Base-by-base conservation (phyloP, 2,329 filamentous ascomycete species). In the Colletotrichum costaricense region DNA sequence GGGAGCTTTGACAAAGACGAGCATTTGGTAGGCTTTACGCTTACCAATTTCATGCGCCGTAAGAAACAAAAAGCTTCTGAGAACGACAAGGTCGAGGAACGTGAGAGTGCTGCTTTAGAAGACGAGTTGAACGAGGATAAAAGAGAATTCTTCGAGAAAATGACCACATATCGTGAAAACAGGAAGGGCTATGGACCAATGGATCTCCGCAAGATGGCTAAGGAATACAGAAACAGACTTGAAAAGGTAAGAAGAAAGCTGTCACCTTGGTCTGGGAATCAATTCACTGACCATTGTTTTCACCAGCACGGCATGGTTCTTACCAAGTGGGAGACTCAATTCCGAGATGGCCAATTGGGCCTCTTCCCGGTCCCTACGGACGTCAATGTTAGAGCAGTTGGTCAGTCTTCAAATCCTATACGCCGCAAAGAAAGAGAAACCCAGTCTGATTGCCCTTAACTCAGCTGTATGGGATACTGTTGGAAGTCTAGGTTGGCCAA, bases 401-500 rank as follows among this genome's bases (percentile, higher is more conserved):
- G 72, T 59, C 2, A 68, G 72, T 63, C 26, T 19, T 2, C 11
- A 1, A 24, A 6, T 14, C 3, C 2, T 3, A 6, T 9, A n/a
- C 7, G 1, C 2, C 26, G 0, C 2, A 16, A 5, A 8, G 0
- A 33, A 9, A 22, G 1, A 3, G 7, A 22, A 12, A 22, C 7
- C 24, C 46, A 19, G 49, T 11, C 5, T 11, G 1, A 2, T 11
- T 7, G 8, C 5, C 7, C 0, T 16, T 7, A 22, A 4, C 7
- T 22, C 63, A 80, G 86, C 86, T 9, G 89, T 91, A 2, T 88
- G 82, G 82, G 86, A 88, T 73, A 88, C 86, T 0, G 86, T 88
- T 22, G 86, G 86, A 57, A 81, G 82, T 22, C 78, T 88, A 1
- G 86, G 85, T 5, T 71, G 66, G 35, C 75, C 75, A 0, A 74